Percentiles rank a stretch among this genome's conserved stretches.
These are phyloP conservation scores for Tylopilus sp. DNA, from an alignment of 1,284 basidiomycete species.

Conservation along the genomic window DNA sequence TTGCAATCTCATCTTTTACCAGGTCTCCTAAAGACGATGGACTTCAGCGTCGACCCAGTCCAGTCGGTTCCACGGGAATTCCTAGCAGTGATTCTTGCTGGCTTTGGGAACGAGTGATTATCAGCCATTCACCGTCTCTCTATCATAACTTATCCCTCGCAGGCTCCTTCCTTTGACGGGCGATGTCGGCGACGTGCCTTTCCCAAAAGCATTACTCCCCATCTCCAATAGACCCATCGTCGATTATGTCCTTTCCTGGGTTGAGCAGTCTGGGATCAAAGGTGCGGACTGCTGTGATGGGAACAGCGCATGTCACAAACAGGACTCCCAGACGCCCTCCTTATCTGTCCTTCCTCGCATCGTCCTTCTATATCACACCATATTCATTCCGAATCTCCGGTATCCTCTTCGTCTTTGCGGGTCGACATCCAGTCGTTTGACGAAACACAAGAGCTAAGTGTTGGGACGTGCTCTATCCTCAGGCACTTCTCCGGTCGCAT, in stretches of 20 bases:
- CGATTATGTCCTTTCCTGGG: constrained; percentile 80
- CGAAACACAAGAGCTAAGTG: constrained; percentile 58
- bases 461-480: constrained; percentile 69
- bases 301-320: constrained; percentile 9
- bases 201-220: constrained; percentile 82
- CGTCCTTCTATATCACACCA: constrained; percentile 75
- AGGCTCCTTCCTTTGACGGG: constrained; percentile 72
- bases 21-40: constrained; percentile 44
- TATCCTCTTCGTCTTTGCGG: constrained; percentile 55
- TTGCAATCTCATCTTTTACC: background rate
- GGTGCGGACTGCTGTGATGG: constrained; percentile 45
- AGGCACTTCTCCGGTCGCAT: constrained; percentile 68
- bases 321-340: constrained; percentile 63
- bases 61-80: constrained; percentile 64
- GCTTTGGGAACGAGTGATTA: constrained; percentile 81
- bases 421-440: constrained; percentile 77
- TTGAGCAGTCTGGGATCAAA: constrained; percentile 82
- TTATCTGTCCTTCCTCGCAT: constrained; percentile 78
- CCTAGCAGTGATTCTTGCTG: constrained; percentile 78
- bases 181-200: constrained; percentile 69
- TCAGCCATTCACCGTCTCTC: background rate
- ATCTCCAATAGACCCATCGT: constrained; percentile 86
- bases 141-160: constrained; percentile 15
- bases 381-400: constrained; percentile 63
- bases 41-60: constrained; percentile 54